A percentile compares a stretch with the other conserved stretches of the same genome.
These are phyloP conservation scores for Lantana camara DNA, from an alignment of 257 asterid species.

Conservation along the genomic window DNA sequence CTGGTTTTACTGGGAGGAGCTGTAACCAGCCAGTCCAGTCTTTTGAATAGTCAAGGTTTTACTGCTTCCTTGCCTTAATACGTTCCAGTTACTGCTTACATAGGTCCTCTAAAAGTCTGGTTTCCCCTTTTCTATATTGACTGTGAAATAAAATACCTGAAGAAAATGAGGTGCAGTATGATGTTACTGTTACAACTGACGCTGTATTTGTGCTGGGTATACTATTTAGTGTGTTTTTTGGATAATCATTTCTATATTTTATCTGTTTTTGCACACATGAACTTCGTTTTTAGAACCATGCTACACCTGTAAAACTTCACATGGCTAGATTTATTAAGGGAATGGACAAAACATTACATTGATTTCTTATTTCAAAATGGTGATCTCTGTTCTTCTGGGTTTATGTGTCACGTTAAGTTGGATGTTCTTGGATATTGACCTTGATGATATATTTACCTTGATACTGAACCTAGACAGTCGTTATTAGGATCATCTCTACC, in stretches of 20 bases:
- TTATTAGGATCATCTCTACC: slow-evolving; percentile 3
- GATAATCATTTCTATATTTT: not conserved
- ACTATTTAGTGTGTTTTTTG: slow-evolving; percentile 1
- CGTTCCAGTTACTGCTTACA: not conserved
- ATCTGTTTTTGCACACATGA: not conserved
- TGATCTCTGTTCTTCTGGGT: slow-evolving; percentile 6
- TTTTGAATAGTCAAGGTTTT: not conserved
- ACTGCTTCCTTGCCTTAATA: slow-evolving; percentile 19
- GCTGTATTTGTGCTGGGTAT: slow-evolving; percentile 3
- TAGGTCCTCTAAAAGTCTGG: not conserved
- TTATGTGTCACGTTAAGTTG: not conserved
- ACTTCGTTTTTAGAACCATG: not conserved
- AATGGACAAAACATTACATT: slow-evolving; percentile 5
- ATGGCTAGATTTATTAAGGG: not conserved
- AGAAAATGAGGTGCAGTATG: not conserved
- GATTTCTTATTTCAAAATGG: not conserved
- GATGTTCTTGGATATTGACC: slow-evolving; percentile 1
- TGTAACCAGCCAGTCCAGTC: too few relatives aligned
- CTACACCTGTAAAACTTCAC: not conserved
- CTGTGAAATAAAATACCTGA: not conserved
- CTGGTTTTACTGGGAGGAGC: not conserved
- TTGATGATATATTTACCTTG: not conserved
- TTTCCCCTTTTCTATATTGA: not conserved
- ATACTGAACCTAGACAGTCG: slow-evolving; percentile 4
- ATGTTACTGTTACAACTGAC: slow-evolving; percentile 6